A percentile compares a stretch with the other conserved stretches of the same genome.
These are phyloP conservation scores for Salix brachista DNA, from an alignment of 345 rosid genomes.

Conservation along the genomic window DNA sequence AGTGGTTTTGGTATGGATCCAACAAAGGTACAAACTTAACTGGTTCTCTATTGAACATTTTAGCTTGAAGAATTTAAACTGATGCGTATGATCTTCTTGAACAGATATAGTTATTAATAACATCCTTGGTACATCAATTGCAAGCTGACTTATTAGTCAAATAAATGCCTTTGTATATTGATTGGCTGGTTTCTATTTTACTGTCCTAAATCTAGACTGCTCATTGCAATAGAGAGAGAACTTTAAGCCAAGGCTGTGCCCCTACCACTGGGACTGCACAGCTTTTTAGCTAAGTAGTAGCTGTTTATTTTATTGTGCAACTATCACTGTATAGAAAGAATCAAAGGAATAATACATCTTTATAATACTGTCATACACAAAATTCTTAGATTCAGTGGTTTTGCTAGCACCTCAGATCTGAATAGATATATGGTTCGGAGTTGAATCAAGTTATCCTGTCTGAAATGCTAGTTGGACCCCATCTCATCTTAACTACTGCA, in stretches of 20 bases:
- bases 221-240: not conserved
- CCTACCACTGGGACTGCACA: too few species aligned
- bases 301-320: not conserved
- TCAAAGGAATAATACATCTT: not conserved
- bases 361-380: not conserved
- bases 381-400: not conserved
- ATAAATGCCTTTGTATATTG: not conserved
- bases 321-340: not conserved
- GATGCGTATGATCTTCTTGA: not conserved
- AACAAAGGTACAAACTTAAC: constrained; percentile 50
- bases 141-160: not conserved
- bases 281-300: not conserved
- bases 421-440: not conserved
- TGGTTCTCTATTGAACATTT: constrained; percentile 12
- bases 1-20: constrained; percentile 95
- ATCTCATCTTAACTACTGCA: not conserved
- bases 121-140: not conserved
- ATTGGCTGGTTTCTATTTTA: not conserved
- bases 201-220: not conserved
- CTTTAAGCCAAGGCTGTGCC: not conserved
- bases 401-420: not conserved
- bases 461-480: not conserved
- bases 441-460: not conserved
- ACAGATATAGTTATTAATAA: not conserved
- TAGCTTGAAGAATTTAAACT: not conserved